Conservation (phyloP, 1,139 yeast species). For the Magnusiomyces sp. region DNA sequence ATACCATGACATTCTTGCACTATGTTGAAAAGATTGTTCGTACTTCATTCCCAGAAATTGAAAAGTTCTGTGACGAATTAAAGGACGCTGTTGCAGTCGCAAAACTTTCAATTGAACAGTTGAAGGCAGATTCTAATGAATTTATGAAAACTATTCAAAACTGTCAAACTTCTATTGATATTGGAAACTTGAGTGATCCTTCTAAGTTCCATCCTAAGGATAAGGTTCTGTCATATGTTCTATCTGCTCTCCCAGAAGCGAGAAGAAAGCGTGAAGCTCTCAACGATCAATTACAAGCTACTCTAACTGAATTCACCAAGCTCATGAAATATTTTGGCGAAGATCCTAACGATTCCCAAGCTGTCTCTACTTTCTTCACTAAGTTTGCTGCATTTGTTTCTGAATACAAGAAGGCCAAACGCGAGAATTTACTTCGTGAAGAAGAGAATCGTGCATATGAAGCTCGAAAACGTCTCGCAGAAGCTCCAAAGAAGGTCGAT, state of each 20-base stretch:
- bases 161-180: constrained; percentile 48
- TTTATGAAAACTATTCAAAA: constrained; percentile 47
- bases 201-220: constrained; percentile 71
- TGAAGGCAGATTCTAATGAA: constrained; percentile 62
- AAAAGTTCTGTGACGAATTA: constrained; percentile 71
- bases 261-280: constrained; percentile 50
- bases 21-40: constrained; percentile 78
- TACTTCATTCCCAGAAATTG: constrained; percentile 66
- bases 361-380: constrained; percentile 60
- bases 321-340: constrained; percentile 83
- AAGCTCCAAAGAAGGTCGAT: constrained; percentile 33
- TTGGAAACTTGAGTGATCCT: constrained; percentile 70
- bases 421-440: constrained; percentile 69
- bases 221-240: constrained; percentile 45
- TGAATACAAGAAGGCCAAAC: constrained; percentile 69
- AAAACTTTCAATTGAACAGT: constrained; percentile 65
- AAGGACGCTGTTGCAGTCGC: constrained; percentile 52
- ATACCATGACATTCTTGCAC: constrained; percentile 74
- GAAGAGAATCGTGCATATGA: constrained; percentile 73
- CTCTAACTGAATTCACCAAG: constrained; percentile 47
- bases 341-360: constrained; percentile 49
- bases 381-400: constrained; percentile 65
- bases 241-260: constrained; percentile 51
- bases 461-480: constrained; percentile 57
- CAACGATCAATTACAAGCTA: constrained; percentile 46